Evolutionary conservation across 1,284 basidiomycete genomes (phyloP).

Genomic region (Thecaphora thlaspeos): DNA sequence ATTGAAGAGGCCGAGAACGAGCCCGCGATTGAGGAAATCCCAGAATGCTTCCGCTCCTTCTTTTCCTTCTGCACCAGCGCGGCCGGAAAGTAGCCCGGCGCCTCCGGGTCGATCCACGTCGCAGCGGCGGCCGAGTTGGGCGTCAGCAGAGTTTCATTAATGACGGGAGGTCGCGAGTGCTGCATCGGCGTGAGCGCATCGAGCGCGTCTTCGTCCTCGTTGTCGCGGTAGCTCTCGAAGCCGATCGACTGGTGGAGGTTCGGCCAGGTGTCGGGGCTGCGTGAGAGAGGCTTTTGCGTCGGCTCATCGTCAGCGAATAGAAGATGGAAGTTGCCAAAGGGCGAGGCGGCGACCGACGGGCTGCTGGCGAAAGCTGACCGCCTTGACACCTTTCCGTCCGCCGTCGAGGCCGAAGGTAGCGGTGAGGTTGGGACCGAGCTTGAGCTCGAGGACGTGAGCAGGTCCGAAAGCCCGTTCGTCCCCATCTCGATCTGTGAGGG

Average conservation of each 20-base stretch:
- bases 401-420: not conserved
- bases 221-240: no score
- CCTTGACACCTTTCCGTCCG: no score
- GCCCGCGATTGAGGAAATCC: not conserved
- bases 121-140: slow-evolving; percentile 34
- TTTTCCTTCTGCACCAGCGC: slow-evolving; percentile 5
- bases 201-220: slow-evolving; percentile 6
- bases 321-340: slow-evolving; percentile 21
- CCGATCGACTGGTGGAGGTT: not conserved
- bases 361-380: no score
- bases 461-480: not conserved
- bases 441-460: not conserved
- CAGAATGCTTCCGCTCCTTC: not conserved
- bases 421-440: not conserved
- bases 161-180: no score
- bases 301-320: not conserved
- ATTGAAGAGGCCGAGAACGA: not conserved
- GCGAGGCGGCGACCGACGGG: slow-evolving; percentile 13
- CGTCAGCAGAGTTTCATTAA: slow-evolving; percentile 5
- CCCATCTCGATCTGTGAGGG: not conserved
- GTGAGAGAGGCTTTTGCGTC: not conserved
- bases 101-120: slow-evolving; percentile 31
- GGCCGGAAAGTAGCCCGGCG: slow-evolving; percentile 28
- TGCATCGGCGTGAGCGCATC: slow-evolving; percentile 8
- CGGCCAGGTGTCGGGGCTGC: not conserved